Evolutionary conservation across 2,329 filamentous ascomycete genomes (phyloP).

Genomic region (Parasarocladium wereldwijsianum): DNA sequence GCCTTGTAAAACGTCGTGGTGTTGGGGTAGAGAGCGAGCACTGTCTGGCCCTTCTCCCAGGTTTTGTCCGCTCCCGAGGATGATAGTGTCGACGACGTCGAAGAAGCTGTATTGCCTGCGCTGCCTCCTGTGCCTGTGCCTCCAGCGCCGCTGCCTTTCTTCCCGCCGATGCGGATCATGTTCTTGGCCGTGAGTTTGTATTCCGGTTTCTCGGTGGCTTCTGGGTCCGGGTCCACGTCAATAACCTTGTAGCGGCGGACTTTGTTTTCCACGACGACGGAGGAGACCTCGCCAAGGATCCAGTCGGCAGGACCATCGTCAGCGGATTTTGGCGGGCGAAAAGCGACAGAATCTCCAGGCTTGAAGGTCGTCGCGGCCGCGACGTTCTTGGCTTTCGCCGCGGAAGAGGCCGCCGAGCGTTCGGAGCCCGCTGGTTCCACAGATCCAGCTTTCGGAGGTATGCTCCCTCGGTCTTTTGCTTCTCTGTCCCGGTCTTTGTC

Average conservation of each 20-base stretch:
- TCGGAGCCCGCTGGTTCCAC: slow-evolving; percentile 32
- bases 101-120: too few relatives aligned
- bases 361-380: slow-evolving; percentile 41
- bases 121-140: too few relatives aligned
- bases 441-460: slow-evolving; percentile 40
- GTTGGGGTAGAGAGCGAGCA: slow-evolving; percentile 67
- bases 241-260: slow-evolving; percentile 66
- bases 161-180: slow-evolving; percentile 69
- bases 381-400: slow-evolving; percentile 11
- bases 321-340: slow-evolving; percentile 28
- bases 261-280: slow-evolving; percentile 62
- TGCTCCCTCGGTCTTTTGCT: slow-evolving; percentile 38
- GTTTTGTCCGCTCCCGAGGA: too few relatives aligned
- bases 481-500: slow-evolving; percentile 23
- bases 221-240: slow-evolving; percentile 63
- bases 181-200: slow-evolving; percentile 60
- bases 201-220: slow-evolving; percentile 48
- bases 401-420: slow-evolving; percentile 6
- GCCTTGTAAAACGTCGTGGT: slow-evolving; percentile 80
- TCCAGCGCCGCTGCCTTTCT: slow-evolving; percentile 29
- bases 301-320: slow-evolving; percentile 42
- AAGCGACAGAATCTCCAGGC: slow-evolving; percentile 51
- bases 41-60: slow-evolving; percentile 53
- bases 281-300: slow-evolving; percentile 67
- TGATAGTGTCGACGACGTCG: too few relatives aligned